phyloP scores from a whole-genome alignment of 352 stramenopile genomes.

The Pythium myriotylum region DNA sequence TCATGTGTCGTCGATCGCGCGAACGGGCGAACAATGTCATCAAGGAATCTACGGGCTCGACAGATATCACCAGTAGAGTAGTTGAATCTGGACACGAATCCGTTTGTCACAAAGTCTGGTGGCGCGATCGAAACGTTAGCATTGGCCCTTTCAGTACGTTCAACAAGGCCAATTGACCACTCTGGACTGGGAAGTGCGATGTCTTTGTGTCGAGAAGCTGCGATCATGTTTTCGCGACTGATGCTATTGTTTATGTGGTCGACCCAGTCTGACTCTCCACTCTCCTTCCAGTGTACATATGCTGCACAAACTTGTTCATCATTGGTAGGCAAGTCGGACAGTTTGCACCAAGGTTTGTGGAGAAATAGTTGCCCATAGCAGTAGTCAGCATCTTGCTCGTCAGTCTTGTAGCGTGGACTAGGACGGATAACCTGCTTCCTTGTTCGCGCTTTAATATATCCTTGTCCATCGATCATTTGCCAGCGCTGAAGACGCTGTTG shows the following conservation, averaged over 20 bases:
- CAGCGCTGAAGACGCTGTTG: no score
- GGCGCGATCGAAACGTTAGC: background rate
- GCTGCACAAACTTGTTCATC: background rate
- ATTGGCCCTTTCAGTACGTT: no score
- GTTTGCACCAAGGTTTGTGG: background rate
- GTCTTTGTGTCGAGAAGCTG: background rate
- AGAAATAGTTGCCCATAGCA: background rate
- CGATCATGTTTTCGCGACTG: background rate
- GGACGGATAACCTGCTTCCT: no score
- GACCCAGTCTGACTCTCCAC: background rate
- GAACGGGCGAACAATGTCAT: no score
- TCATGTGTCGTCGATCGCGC: no score
- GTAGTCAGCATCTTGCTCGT: background rate
- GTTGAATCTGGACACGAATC: no score
- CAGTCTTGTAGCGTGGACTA: no score
- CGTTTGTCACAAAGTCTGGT: background rate
- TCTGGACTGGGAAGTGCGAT: background rate
- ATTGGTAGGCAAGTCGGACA: background rate
- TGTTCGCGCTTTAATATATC: no score
- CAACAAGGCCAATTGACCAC: slow-evolving; percentile 1
- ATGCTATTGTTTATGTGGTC: background rate
- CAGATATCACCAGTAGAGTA: no score
- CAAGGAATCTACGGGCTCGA: background rate
- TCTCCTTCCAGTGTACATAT: background rate
- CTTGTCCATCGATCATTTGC: no score